These are phyloP conservation scores for Mortierella alpina DNA, from an alignment of 192 early-diverging fungal species.

Conservation along the genomic window DNA sequence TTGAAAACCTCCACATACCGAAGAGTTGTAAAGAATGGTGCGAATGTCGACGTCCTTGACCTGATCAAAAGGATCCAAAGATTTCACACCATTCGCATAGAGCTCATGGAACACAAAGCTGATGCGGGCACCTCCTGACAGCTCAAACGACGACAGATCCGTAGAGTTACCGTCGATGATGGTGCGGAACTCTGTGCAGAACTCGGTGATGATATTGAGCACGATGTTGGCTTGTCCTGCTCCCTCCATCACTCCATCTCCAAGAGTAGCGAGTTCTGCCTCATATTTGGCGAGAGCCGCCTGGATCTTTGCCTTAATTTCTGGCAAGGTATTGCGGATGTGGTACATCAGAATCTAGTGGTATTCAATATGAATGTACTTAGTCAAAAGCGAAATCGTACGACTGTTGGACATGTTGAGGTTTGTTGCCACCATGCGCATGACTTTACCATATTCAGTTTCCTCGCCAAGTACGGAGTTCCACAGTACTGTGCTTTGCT, in stretches of 20 bases:
- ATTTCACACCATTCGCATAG: conserved; percentile 89
- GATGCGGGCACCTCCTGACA: conserved; percentile 98
- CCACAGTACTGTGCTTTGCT: conserved; percentile 99
- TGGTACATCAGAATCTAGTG: conserved; percentile 97
- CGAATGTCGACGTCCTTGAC: conserved; percentile 99
- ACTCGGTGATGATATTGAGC: conserved; percentile 98
- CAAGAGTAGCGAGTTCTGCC: conserved; percentile 87
- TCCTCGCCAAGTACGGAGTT: conserved; percentile 97
- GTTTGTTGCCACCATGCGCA: background rate
- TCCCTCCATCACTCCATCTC: conserved; percentile 90
- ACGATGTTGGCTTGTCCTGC: conserved; percentile 86
- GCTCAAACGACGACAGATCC: conserved; percentile 93
- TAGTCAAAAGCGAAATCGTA: too few species aligned
- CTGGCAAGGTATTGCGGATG: conserved; percentile 96
- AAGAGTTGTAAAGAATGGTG: conserved; percentile 98
- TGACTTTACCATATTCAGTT: conserved; percentile 87
- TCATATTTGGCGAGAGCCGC: conserved; percentile 86
- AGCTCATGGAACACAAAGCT: conserved; percentile 99
- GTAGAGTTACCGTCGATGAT: conserved; percentile 96
- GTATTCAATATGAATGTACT: background rate
- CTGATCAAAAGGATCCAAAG: conserved; percentile 98
- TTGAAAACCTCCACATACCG: conserved; percentile 57
- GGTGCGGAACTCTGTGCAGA: conserved; percentile 96
- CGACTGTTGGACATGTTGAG: background rate
- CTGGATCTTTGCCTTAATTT: conserved; percentile 98